Conservation (phyloP, 768 basidiomycete genomes). For the Piloderma croceum region DNA sequence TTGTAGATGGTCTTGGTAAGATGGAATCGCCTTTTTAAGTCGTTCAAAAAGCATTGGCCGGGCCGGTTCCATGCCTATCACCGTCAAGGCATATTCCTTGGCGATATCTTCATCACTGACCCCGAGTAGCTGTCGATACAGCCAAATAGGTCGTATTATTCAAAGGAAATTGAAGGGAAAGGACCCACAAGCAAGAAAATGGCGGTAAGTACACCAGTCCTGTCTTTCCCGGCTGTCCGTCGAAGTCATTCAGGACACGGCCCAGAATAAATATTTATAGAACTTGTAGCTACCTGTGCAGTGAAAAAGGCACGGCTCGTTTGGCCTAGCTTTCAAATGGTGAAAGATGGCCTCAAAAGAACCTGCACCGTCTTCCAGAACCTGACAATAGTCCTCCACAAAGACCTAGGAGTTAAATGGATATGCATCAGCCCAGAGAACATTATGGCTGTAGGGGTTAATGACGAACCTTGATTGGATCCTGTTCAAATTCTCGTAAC, state of each 20-base stretch:
- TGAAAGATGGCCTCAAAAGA: slow-evolving; percentile 31
- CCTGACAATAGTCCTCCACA: slow-evolving; percentile 23
- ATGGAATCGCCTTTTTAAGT: slow-evolving; percentile 24
- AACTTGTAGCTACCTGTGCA: slow-evolving; percentile 33
- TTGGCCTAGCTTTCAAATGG: slow-evolving; percentile 33
- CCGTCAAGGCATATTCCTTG: slow-evolving; percentile 36
- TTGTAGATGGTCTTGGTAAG: slow-evolving; percentile 29
- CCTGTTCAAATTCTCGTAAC: slow-evolving; percentile 22
- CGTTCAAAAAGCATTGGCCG: slow-evolving; percentile 26
- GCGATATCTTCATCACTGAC: slow-evolving; percentile 34
- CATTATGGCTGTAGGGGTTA: no score
- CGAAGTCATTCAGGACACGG: background rate
- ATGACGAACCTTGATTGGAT: slow-evolving; percentile 20
- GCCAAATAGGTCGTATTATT: background rate
- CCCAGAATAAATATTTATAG: background rate
- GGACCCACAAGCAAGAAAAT: slow-evolving; percentile 27
- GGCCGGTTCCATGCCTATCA: slow-evolving; percentile 31
- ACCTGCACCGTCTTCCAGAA: slow-evolving; percentile 27
- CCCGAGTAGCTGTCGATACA: slow-evolving; percentile 30
- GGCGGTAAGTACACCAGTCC: slow-evolving; percentile 36
- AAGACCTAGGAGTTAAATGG: slow-evolving; percentile 23
- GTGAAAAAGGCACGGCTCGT: slow-evolving; percentile 36
- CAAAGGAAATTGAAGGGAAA: background rate
- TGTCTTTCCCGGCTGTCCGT: slow-evolving; percentile 37
- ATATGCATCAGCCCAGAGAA: background rate